These are phyloP conservation scores for Aethionema arabicum DNA, from an alignment of 345 rosid species.

Conservation along the genomic window DNA sequence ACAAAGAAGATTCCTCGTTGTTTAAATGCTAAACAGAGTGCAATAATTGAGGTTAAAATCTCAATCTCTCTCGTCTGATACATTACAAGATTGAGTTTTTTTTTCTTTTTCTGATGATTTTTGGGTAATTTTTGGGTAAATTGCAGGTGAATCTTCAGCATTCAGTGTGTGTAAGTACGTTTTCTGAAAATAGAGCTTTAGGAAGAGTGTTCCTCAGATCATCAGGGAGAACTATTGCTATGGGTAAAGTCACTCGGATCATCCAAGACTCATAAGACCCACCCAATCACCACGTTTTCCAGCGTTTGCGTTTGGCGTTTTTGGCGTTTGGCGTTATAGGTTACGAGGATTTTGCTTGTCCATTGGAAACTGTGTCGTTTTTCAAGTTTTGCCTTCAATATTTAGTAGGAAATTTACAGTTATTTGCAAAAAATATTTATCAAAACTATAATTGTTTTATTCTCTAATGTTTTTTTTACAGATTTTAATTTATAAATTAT, in stretches of 20 bases:
- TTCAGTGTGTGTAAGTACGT: constrained; percentile 71
- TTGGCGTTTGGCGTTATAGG: constrained; percentile 1
- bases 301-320: background rate
- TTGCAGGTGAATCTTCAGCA: constrained; percentile 61
- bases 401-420: background rate
- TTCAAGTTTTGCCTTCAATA: constrained; percentile 33
- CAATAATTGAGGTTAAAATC: constrained; percentile 66
- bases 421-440: background rate
- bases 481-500: background rate
- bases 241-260: constrained; percentile 65
- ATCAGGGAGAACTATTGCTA: constrained; percentile 74
- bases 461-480: background rate
- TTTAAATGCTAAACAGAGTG: constrained; percentile 73
- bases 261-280: constrained; percentile 41
- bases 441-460: background rate
- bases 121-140: background rate
- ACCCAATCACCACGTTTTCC: background rate
- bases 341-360: constrained; percentile 13
- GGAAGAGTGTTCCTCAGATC: constrained; percentile 87
- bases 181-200: constrained; percentile 67
- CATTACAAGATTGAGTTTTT: background rate
- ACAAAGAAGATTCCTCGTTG: constrained; percentile 79
- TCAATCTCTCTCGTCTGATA: background rate
- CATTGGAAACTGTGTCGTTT: constrained; percentile 12
- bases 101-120: constrained; percentile 18